phyloP scores from a whole-genome alignment of 306 rosid genomes.

The Vigna hirtella region DNA sequence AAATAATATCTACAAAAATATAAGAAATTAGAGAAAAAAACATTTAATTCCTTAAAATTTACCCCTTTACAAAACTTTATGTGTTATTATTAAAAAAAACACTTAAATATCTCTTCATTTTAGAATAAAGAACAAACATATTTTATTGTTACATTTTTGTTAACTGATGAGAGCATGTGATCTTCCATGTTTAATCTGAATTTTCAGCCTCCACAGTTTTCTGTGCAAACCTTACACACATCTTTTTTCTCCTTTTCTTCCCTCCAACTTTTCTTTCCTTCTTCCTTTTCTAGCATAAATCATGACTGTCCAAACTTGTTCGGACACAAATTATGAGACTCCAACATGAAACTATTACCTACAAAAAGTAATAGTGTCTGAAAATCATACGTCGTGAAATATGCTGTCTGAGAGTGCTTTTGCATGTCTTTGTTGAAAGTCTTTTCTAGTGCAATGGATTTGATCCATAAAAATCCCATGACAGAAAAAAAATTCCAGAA shows the following conservation, averaged over 20 bases:
- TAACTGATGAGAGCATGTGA: background rate
- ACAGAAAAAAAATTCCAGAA: background rate
- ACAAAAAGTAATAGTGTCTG: background rate
- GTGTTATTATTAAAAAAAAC: too few relatives aligned
- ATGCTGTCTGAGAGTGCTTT: background rate
- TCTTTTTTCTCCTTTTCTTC: background rate
- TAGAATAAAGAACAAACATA: background rate
- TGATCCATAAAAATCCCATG: background rate
- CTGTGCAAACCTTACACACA: background rate
- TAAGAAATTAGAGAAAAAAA: too few relatives aligned
- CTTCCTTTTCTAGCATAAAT: background rate
- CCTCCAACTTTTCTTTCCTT: background rate
- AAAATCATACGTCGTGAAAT: background rate
- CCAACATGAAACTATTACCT: background rate
- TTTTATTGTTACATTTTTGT: background rate
- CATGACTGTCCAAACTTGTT: conserved; percentile 1
- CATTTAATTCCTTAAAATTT: too few relatives aligned
- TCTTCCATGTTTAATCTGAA: background rate
- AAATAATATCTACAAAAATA: too few relatives aligned
- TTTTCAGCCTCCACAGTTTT: background rate
- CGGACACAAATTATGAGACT: background rate
- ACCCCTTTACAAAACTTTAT: too few relatives aligned
- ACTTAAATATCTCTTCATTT: too few relatives aligned
- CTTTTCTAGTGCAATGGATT: background rate
- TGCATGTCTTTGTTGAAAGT: background rate